Percentiles rank a stretch among this genome's conserved stretches.
These are phyloP conservation scores for Magnusiomyces suaveolens DNA, from an alignment of 1,139 yeast genomes.

Conservation along the genomic window DNA sequence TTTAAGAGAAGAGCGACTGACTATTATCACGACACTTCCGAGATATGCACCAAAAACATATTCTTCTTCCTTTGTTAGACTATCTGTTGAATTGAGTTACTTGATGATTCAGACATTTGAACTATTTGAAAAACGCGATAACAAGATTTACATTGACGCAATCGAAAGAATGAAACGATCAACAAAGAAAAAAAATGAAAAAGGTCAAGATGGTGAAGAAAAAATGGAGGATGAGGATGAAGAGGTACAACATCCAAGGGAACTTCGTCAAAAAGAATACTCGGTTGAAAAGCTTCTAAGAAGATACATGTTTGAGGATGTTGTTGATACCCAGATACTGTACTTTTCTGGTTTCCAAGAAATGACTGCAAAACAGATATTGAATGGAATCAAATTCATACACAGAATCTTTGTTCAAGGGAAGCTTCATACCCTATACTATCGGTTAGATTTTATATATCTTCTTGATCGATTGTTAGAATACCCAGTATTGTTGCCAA, in stretches of 20 bases:
- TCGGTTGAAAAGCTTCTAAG: slow-evolving; percentile 38
- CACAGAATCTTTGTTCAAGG: slow-evolving; percentile 61
- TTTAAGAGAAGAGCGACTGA: slow-evolving; percentile 55
- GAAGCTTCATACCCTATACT: slow-evolving; percentile 52
- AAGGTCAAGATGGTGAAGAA: slow-evolving; percentile 35
- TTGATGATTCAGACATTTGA: slow-evolving; percentile 61
- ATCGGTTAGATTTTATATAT: slow-evolving; percentile 67
- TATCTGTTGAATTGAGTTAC: slow-evolving; percentile 58
- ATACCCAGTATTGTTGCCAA: slow-evolving; percentile 3
- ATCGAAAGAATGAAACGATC: slow-evolving; percentile 32
- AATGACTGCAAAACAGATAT: slow-evolving; percentile 50
- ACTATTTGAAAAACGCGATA: slow-evolving; percentile 48
- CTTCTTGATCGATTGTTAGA: slow-evolving; percentile 40
- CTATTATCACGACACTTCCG: slow-evolving; percentile 50
- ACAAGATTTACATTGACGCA: slow-evolving; percentile 46
- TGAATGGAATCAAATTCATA: slow-evolving; percentile 57
- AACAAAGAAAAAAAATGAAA: slow-evolving; percentile 26
- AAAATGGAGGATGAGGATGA: slow-evolving; percentile 40
- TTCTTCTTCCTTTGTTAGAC: slow-evolving; percentile 46
- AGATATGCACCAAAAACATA: slow-evolving; percentile 59
- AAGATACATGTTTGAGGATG: slow-evolving; percentile 34
- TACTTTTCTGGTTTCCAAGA: slow-evolving; percentile 51
- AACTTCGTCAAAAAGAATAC: slow-evolving; percentile 35
- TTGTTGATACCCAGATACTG: slow-evolving; percentile 44
- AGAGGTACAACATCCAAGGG: slow-evolving; percentile 33